These are phyloP conservation scores for Stromatinia cepivora DNA, from an alignment of 2,329 filamentous ascomycete species.

Conservation along the genomic window DNA sequence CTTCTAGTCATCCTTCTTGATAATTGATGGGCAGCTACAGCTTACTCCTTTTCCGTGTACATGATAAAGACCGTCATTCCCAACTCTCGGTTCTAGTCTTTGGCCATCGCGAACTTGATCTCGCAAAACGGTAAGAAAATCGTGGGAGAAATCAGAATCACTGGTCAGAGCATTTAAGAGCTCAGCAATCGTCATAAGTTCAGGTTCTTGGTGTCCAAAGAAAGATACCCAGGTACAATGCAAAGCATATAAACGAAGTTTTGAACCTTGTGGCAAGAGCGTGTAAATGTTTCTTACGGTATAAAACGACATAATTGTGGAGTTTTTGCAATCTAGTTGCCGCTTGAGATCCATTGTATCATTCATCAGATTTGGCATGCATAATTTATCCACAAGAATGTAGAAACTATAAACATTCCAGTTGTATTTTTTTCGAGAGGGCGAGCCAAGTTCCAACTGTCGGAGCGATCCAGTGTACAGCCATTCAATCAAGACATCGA, in stretches of 20 bases:
- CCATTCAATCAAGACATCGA: background rate
- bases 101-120: background rate
- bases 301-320: background rate
- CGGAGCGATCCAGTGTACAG: constrained; percentile 10
- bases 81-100: background rate
- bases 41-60: background rate
- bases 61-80: background rate
- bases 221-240: background rate
- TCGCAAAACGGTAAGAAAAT: background rate
- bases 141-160: background rate
- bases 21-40: background rate
- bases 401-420: background rate
- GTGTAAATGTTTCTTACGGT: background rate
- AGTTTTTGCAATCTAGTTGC: background rate
- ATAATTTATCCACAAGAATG: background rate
- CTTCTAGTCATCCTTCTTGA: background rate
- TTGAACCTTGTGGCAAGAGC: background rate
- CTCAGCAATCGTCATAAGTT: fast-evolving
- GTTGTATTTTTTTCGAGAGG: background rate
- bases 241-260: background rate
- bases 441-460: background rate
- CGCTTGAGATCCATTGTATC: background rate
- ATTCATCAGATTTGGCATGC: background rate
- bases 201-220: background rate
- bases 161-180: background rate